These are phyloP conservation scores for Metschnikowia vanudenii DNA, from an alignment of 805 yeast genomes.

Conservation along the genomic window DNA sequence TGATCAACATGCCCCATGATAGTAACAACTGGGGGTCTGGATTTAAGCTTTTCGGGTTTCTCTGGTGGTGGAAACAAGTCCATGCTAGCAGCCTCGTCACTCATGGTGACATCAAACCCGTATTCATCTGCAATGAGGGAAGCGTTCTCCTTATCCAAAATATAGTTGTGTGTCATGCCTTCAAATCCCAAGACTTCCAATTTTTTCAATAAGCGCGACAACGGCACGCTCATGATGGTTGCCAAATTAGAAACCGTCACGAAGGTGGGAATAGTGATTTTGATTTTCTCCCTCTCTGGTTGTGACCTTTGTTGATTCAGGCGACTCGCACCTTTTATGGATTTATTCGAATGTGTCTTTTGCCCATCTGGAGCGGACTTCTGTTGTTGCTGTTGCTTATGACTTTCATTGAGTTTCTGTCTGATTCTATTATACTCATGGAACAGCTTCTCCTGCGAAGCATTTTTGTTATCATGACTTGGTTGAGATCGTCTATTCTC, in stretches of 20 bases:
- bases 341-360: background rate
- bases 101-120: constrained; percentile 62
- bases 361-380: constrained; percentile 1
- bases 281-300: constrained; percentile 21
- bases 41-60: constrained; percentile 46
- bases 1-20: constrained; percentile 99
- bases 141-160: constrained; percentile 84
- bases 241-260: constrained; percentile 79
- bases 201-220: constrained; percentile 55
- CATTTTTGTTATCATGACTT: background rate
- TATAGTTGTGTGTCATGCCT: constrained; percentile 66
- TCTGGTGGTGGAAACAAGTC: constrained; percentile 57
- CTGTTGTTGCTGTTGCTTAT: constrained; percentile 15
- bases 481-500: background rate
- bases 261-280: constrained; percentile 65
- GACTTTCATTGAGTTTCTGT: constrained; percentile 20
- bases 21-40: constrained; percentile 91
- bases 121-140: constrained; percentile 85
- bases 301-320: background rate
- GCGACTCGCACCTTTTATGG: constrained; percentile 3
- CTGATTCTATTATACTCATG: constrained; percentile 20
- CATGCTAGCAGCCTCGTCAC: constrained; percentile 53
- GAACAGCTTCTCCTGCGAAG: constrained; percentile 11
- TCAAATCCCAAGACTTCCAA: constrained; percentile 73
- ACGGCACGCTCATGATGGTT: constrained; percentile 62